Base-by-base conservation (phyloP, 1,284 basidiomycete genomes). In the Ganoderma sp. region DNA sequence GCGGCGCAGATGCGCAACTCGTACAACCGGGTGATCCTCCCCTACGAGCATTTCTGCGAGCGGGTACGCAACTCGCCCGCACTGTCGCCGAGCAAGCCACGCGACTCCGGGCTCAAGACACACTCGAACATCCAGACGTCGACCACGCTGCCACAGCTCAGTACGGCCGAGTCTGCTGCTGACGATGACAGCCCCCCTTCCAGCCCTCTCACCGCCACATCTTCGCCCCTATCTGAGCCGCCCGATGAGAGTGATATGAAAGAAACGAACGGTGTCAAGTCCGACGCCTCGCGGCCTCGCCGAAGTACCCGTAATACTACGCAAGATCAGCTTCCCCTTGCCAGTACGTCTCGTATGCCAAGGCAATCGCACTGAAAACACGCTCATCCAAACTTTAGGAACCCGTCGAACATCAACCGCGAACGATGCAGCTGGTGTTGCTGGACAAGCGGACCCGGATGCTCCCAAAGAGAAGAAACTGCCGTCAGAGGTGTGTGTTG, bases 11-110 rank as follows among this genome's bases (percentile, higher is more conserved):
- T 98, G 79, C 96, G 94, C 81, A 91, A 90, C 73, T 95, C 96
- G 3, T 99, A 98, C 81, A 86, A 86, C 67, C 90, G 92, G 67
- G 93, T 99, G 78, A 94, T 99, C 72, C 85, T 95, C 42, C 98
- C 97, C 9, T 99, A 96, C 76, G 97, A 99, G 77, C 89, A 93
- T 75, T 99, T 96, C 79, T 90, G 91, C 67, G 88, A 91, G 64
- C 87, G 90, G 60, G 91, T 92, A 54, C 88, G 90, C 73, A 90
- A 87, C 73, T 88, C 88, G 37, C 85, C 90, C 22, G 79, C 79
- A 15, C 74, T 84, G 61, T 83, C 88, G 75, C 73, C 77, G 67
- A 79, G 67, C 63, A 78, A 78, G 67, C 73, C 73, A 65, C 73
- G 76, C 58, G 77, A 80, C 70, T 69, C 78, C n/a, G 76, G 75